Conservation (phyloP, 148 eudicot genomes). For the Fagopyrum homotropicum region DNA sequence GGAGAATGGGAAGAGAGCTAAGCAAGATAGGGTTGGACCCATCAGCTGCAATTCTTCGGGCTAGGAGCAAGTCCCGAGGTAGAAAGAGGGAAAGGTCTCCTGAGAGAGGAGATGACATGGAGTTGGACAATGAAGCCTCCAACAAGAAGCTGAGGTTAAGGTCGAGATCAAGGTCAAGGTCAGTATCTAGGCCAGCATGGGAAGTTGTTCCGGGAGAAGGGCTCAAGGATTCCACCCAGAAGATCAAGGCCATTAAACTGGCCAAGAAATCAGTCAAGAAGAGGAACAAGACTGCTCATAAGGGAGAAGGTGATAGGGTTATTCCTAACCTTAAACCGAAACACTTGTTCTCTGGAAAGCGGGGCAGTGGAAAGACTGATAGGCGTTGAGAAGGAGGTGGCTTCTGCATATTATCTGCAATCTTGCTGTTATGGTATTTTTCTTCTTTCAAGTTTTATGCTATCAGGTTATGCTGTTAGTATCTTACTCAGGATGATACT, state of each 20-base stretch:
- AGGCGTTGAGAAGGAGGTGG: conserved; percentile 34
- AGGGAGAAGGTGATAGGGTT: conserved; percentile 68
- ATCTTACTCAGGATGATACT: too few species aligned
- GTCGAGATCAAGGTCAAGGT: conserved; percentile 51
- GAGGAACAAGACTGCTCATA: conserved; percentile 64
- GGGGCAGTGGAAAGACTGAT: conserved; percentile 61
- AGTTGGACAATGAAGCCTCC: conserved; percentile 33
- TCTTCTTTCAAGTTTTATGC: too few species aligned
- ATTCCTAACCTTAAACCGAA: conserved; percentile 68
- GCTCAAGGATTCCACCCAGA: conserved; percentile 53
- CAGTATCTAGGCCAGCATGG: conserved; percentile 53
- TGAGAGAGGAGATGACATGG: conserved; percentile 49
- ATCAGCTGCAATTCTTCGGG: conserved; percentile 50
- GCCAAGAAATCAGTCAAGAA: conserved; percentile 40
- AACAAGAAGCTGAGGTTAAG: conserved; percentile 57
- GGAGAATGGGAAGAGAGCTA: conserved; percentile 79
- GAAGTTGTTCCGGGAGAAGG: conserved; percentile 82
- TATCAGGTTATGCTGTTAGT: too few species aligned
- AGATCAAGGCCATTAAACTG: conserved; percentile 55
- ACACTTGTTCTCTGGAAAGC: conserved; percentile 72
- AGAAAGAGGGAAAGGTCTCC: conserved; percentile 78
- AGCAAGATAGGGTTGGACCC: conserved; percentile 66
- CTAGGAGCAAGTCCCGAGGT: conserved; percentile 64
- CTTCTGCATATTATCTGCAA: too few species aligned
- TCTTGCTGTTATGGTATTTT: too few species aligned